These are phyloP conservation scores for Hypericum perforatum DNA, from an alignment of 345 rosid species.

Conservation along the genomic window DNA sequence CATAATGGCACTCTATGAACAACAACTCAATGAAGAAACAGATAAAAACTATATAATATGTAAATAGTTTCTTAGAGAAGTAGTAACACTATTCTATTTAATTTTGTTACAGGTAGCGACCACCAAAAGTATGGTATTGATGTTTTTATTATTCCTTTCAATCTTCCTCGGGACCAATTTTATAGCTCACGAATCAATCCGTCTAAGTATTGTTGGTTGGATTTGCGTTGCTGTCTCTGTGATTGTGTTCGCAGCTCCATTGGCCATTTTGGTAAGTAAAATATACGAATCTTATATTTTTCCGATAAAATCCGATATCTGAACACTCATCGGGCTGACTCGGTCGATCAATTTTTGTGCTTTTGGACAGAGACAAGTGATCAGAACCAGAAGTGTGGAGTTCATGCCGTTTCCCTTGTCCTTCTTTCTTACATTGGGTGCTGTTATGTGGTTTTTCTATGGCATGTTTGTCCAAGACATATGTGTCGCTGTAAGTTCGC, in stretches of 20 bases:
- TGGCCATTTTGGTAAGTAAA: constrained; percentile 52
- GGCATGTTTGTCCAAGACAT: constrained; percentile 51
- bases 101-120: too few species aligned
- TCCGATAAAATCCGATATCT: too few species aligned
- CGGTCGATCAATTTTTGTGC: neutral
- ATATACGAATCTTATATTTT: too few species aligned
- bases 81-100: too few species aligned
- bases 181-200: constrained; percentile 11
- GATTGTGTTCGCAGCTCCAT: constrained; percentile 73
- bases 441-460: constrained; percentile 71
- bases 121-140: too few species aligned
- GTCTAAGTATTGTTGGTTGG: constrained; percentile 65
- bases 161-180: constrained; percentile 38
- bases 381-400: constrained; percentile 74
- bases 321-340: too few species aligned
- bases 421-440: constrained; percentile 70
- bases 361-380: constrained; percentile 45
- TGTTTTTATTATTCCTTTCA: constrained; percentile 49
- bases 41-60: too few species aligned
- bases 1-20: too few species aligned
- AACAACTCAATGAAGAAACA: too few species aligned
- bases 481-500: constrained; percentile 71
- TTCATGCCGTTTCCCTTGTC: constrained; percentile 88
- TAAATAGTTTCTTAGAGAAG: too few species aligned
- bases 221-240: constrained; percentile 59